Conservation (phyloP, 805 yeast genomes). For the Ogataea trehaloabstinens region DNA sequence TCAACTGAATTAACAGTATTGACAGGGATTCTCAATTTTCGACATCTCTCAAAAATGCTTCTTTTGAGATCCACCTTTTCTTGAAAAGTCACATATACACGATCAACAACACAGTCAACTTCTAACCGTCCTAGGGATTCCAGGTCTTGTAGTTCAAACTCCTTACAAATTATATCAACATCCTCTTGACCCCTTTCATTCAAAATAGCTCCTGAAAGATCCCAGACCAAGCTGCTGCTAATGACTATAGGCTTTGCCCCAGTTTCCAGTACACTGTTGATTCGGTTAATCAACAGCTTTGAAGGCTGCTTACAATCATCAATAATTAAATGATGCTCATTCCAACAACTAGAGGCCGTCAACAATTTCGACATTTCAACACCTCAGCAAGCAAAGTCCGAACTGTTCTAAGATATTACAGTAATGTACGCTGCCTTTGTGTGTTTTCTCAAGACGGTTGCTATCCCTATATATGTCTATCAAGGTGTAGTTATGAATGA, state of each 20-base stretch:
- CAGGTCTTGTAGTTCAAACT: slow-evolving; percentile 44
- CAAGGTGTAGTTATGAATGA: too few species aligned
- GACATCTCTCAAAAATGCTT: slow-evolving; percentile 51
- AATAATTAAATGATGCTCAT: slow-evolving; percentile 56
- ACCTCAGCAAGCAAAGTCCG: too few species aligned
- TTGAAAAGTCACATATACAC: slow-evolving; percentile 61
- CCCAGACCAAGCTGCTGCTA: slow-evolving; percentile 23
- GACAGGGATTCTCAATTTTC: slow-evolving; percentile 69
- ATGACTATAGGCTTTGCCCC: slow-evolving; percentile 59
- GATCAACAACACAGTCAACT: slow-evolving; percentile 67
- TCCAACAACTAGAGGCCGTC: slow-evolving; percentile 43
- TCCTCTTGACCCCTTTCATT: slow-evolving; percentile 1
- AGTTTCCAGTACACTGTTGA: slow-evolving; percentile 44
- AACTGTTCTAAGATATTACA: background rate
- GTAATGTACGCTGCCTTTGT: too few species aligned
- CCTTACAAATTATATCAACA: slow-evolving; percentile 23
- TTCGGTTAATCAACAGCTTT: slow-evolving; percentile 44
- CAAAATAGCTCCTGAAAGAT: background rate
- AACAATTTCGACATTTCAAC: slow-evolving; percentile 29
- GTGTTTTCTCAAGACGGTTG: too few species aligned
- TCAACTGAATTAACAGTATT: slow-evolving; percentile 75
- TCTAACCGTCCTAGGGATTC: slow-evolving; percentile 57
- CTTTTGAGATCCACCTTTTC: slow-evolving; percentile 31
- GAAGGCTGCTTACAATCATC: slow-evolving; percentile 42
- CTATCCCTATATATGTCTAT: too few species aligned